Evolutionary conservation across 2,329 filamentous ascomycete species (phyloP).

Genomic region (Phoma herbarum): DNA sequence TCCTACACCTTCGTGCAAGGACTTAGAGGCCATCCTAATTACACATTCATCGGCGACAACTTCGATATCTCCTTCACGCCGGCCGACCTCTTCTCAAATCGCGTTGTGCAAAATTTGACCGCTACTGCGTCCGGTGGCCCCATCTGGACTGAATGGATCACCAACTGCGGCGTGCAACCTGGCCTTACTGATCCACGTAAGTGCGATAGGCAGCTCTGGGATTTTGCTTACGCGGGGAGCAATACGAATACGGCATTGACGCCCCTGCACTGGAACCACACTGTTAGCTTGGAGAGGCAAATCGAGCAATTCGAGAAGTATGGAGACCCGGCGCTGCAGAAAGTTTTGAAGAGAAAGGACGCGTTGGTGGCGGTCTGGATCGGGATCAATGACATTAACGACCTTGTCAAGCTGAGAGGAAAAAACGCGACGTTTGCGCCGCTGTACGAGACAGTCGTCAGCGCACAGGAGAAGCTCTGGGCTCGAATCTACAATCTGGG

Average conservation of each 20-base stretch:
- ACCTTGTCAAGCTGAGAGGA: slow-evolving; percentile 52
- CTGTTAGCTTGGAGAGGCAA: slow-evolving; percentile 61
- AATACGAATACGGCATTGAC: slow-evolving; percentile 56
- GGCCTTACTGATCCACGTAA: slow-evolving; percentile 55
- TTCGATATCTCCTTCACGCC: slow-evolving; percentile 59
- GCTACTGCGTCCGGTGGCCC: slow-evolving; percentile 60
- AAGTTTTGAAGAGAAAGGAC: slow-evolving; percentile 45
- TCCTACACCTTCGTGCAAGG: slow-evolving; percentile 65
- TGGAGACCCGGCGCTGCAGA: slow-evolving; percentile 53
- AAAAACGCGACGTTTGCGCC: slow-evolving; percentile 56
- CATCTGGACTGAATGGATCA: slow-evolving; percentile 65
- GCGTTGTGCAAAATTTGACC: slow-evolving; percentile 63
- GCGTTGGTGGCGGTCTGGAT: slow-evolving; percentile 64
- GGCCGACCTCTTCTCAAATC: slow-evolving; percentile 55
- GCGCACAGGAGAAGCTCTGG: slow-evolving; percentile 54
- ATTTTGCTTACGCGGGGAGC: slow-evolving; percentile 65
- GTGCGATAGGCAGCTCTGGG: slow-evolving; percentile 62
- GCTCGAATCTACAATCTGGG: slow-evolving; percentile 55
- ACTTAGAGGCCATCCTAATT: slow-evolving; percentile 60
- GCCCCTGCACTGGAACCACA: slow-evolving; percentile 62
- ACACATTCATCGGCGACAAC: slow-evolving; percentile 64
- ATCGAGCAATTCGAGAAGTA: slow-evolving; percentile 59
- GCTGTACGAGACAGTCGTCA: slow-evolving; percentile 57
- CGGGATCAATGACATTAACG: slow-evolving; percentile 65
- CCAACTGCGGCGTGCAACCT: slow-evolving; percentile 58